Evolutionary conservation across 169 alveolate species (phyloP).

Genomic region (Cryptosporidium xiaoi): DNA sequence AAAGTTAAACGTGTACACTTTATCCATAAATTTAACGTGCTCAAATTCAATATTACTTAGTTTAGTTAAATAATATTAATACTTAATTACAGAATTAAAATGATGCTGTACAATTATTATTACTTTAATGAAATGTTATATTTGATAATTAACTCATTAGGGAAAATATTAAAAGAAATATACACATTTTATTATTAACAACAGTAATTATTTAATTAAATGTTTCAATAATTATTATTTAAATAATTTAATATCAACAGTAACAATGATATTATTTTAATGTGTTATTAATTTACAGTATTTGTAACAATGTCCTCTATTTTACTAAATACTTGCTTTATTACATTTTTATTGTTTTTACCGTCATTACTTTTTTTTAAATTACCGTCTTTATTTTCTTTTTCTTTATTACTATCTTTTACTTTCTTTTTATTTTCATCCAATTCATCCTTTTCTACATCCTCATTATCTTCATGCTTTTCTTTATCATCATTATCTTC

Average conservation of each 20-base stretch:
- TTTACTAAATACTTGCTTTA: slow-evolving; percentile 45
- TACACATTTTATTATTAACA: too few species aligned
- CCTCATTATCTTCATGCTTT: neutral
- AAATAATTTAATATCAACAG: neutral
- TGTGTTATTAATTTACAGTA: neutral
- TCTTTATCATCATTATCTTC: neutral
- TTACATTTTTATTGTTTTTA: slow-evolving; percentile 8
- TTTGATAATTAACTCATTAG: too few species aligned
- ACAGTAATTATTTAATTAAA: too few species aligned
- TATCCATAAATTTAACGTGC: too few species aligned
- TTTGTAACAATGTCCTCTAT: slow-evolving; percentile 52
- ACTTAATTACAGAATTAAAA: too few species aligned
- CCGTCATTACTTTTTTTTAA: neutral
- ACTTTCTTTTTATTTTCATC: neutral
- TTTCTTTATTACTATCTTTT: neutral
- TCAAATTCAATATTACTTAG: too few species aligned
- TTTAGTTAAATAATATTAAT: too few species aligned
- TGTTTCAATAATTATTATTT: too few species aligned
- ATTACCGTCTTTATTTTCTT: slow-evolving; percentile 5
- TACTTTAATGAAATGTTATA: too few species aligned
- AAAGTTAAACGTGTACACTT: too few species aligned
- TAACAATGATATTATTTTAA: neutral
- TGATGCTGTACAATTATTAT: too few species aligned
- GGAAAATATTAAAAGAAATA: too few species aligned
- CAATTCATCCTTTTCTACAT: slow-evolving; percentile 2